Evolutionary conservation across 2,329 filamentous ascomycete genomes (phyloP), one percentile per base, ranked within the genome.

Genomic region (Ceratocystis albifundus): DNA sequence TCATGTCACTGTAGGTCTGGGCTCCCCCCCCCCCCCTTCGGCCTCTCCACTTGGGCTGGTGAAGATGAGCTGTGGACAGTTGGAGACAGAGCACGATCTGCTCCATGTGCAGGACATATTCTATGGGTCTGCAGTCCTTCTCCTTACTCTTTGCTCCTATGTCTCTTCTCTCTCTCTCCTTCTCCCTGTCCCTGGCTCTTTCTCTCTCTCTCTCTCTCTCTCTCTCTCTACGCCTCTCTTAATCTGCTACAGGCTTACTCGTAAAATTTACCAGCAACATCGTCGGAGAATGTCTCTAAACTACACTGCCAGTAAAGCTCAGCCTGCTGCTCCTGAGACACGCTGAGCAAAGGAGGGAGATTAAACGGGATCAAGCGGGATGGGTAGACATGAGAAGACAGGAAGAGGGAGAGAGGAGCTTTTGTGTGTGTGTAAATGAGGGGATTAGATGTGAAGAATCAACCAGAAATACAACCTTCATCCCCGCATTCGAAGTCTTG

Each of bases 301-400:
- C 36, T 57, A 28, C 53, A 57, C 22, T 28, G 53, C 53, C 25
- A 57, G 53, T 28, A 57, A 41, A 57, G 28, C 28, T 28, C 4
- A 57, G 53, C 53, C 25, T 30, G 53, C 10, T 30, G 53, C 53
- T 57, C 53, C 53, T 30, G 28, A 57, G 53, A 57, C 25, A 30
- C 25, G 3, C 53, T 57, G 53, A 10, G 25, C 12, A 55, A 15
- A 20, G 30, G 20, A 55, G 12, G 50, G 50, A 25, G 12, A 28
- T 25, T 15, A 25, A 55, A 25, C 20, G 50, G 50, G 50, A 55
- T 55, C n/a, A 25, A 22, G 46, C 46, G 46, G 46, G 6, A 50
- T 50, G 50, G 22, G 50, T 55, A 28, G 50, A 28, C 22, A 12
- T 55, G 50, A 55, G 50, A 5, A 55, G 50, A 55, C 6, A 55